Evolutionary conservation across 345 rosid genomes (phyloP), one percentile per base, ranked within the genome.

Genomic region (Cardamine occulta): DNA sequence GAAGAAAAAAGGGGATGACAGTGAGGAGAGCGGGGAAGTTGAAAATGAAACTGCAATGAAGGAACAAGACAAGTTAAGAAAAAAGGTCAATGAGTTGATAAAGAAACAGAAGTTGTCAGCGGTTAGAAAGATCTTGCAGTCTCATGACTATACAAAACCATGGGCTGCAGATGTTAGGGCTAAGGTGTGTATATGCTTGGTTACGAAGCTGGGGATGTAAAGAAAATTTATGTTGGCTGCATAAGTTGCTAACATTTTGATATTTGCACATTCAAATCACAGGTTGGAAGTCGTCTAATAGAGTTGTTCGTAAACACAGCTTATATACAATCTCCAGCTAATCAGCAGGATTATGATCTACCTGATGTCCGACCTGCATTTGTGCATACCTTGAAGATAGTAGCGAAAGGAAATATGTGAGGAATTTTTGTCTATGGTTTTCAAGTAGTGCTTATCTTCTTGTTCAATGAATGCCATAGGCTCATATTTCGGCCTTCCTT

Each of bases 301-400:
- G 98, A 93, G 72, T 81, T 96, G 80, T 81, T 92, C 73, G 80
- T 86, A 74, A 86, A 78, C 82, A 91, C 88, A 61, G 98, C 99
- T 75, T 87, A 84, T 79, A 85, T 96, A 82, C 99, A 95, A 58
- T 79, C 93, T 69, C 89, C 98, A 72, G 63, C 83, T 73, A 74
- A 86, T 83, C 90, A 88, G 79, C 75, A 80, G 72, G 90, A 70
- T 47, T 84, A 86, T 75, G 80, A 65, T 79, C 93, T 89, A 48
- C 96, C 98, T 74, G 96, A 93, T 74, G 75, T 90, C 63, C 88
- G 89, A 42, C 99, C 99, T 75, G 99, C 99, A 83, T 95, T 95
- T 89, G 45, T 75, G 63, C 99, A 95, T 77, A 79, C 87, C 13
- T 78, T 84, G 56, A 87, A 66, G 84, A 82, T 86, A 44, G 64